Evolutionary conservation across 2,329 filamentous ascomycete genomes (phyloP).

Genomic region (Passalora sequoiae): DNA sequence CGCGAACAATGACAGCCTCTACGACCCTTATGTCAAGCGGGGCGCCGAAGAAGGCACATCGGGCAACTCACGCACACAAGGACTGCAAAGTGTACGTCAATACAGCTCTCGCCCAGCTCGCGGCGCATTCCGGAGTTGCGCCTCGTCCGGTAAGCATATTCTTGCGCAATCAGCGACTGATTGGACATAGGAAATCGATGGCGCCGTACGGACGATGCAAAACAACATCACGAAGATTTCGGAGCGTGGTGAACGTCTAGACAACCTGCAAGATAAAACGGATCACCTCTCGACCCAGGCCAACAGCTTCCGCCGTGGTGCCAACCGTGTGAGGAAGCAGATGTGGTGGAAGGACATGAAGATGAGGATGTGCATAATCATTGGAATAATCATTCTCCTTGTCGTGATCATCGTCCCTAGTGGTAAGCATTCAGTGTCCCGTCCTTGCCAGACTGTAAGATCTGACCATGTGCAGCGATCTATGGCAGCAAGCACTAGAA

Average conservation of each 20-base stretch:
- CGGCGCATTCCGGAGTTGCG: too few species aligned
- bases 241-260: constrained; percentile 82
- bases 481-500: constrained; percentile 22
- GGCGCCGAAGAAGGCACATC: constrained; percentile 16
- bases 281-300: constrained; percentile 88
- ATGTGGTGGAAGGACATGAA: constrained; percentile 99
- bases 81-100: constrained; percentile 21
- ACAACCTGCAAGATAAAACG: constrained; percentile 88
- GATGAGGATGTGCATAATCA: constrained; percentile 96
- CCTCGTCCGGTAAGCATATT: too few species aligned
- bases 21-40: constrained; percentile 27
- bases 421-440: constrained; percentile 58
- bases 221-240: constrained; percentile 97
- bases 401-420: constrained; percentile 90
- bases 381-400: constrained; percentile 84
- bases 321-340: constrained; percentile 85
- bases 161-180: constrained; percentile 11
- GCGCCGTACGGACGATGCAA: constrained; percentile 90
- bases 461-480: constrained; percentile 17
- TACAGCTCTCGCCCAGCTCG: neutral
- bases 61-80: constrained; percentile 19
- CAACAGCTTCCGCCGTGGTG: constrained; percentile 90
- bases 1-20: constrained; percentile 22
- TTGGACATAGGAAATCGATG: constrained; percentile 78
- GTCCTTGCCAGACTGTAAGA: neutral